phyloP scores from a whole-genome alignment of 176 grass and related monocot species.

The barley (Hordeum vulgare) region MorexV3_pseudomolecules_assembly NC_058520.1:556955130-556955629 shows the following conservation, averaged over 20 bases:
- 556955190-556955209: background rate
- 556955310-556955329: background rate
- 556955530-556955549: slow-evolving; percentile 99
- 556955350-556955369: background rate
- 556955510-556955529: slow-evolving; percentile 80
- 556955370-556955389: slow-evolving; percentile 2
- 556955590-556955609: slow-evolving; percentile 96
- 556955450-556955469: slow-evolving; percentile 93
- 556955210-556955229: slow-evolving; percentile 1
- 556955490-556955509: slow-evolving; percentile 93
- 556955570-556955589: slow-evolving; percentile 95
- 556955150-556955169: background rate
- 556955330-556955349: background rate
- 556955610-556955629: slow-evolving; percentile 99
- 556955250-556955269: background rate
- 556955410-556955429: slow-evolving; percentile 97
- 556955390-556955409: slow-evolving; percentile 44
- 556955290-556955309: background rate
- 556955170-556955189: slow-evolving; percentile 8
- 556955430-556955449: slow-evolving; percentile 81
- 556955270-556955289: background rate
- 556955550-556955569: slow-evolving; percentile 78
- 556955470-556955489: slow-evolving; percentile 87
- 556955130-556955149: background rate
- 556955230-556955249: background rate